Evolutionary conservation across 805 yeast genomes (phyloP), one percentile per base, ranked within the genome.

Genomic region (Cephaloascus fragrans): DNA sequence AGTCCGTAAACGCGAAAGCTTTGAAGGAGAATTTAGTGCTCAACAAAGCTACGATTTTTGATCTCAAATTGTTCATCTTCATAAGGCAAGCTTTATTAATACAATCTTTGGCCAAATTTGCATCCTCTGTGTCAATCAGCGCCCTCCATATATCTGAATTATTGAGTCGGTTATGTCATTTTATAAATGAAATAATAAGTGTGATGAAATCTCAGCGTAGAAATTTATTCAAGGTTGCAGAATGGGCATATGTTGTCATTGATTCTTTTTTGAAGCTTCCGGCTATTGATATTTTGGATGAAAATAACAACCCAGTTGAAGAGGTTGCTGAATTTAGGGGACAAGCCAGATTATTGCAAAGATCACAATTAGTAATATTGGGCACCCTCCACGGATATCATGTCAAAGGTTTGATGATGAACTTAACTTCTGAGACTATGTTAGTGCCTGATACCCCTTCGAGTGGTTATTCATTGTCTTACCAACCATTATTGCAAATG

Each of bases 331-430:
- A 74, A 44, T 61, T 56, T 35, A 53, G 69, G 34, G 83, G 77
- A 1, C 78, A 76, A 35, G 46, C 79, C 16, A 57, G 63, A 29
- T 50, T 77, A 8, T 43, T 68, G 20, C 75, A 73, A 47, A 55
- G 83, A 39, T 62, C 73, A 16, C 60, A 62, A 34, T 44, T 75
- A 4, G 47, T 63, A 3, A 47, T 51, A 2, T 35, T 70, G 3
- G 74, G 67, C 0, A 39, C 41, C 3, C 19, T 39, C 0, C 50
- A 48, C 26, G 55, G 52, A 1, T 65, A 60, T 39, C 34, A 40
- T 2, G 44, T 69, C 9, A 46, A 50, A 29, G 69, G 69, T 0
- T 43, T 59, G 0, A 44, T 59, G 26, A 16, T 28, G 8, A 41
- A 39, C 2, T 9, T 39, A 3, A 9, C 17, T 34, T 31, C 45